These are phyloP conservation scores for Funneliformis geosporum DNA, from an alignment of 192 early-diverging fungal species.

Conservation along the genomic window DNA sequence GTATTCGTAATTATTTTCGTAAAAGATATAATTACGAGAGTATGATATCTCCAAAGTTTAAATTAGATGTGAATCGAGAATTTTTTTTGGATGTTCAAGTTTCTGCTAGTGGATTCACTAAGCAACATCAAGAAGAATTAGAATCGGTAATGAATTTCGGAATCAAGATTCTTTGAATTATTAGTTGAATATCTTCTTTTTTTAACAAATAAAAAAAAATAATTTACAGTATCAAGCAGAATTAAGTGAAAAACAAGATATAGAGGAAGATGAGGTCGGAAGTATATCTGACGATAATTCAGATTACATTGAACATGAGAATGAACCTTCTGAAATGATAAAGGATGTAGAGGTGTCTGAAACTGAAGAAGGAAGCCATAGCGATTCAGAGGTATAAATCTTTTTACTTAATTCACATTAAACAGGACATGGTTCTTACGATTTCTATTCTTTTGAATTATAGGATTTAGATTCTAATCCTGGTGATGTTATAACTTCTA, in stretches of 20 bases:
- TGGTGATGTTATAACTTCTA: constrained; percentile 12
- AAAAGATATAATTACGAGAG: constrained; percentile 91
- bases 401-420: background rate
- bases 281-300: constrained; percentile 36
- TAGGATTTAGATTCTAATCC: constrained; percentile 12
- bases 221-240: constrained; percentile 32
- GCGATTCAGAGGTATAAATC: background rate
- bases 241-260: constrained; percentile 32
- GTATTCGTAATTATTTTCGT: constrained; percentile 93
- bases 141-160: constrained; percentile 59
- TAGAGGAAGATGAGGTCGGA: constrained; percentile 35
- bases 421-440: too few relatives aligned
- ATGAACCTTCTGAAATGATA: constrained; percentile 33
- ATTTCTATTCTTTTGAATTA: background rate
- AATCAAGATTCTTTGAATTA: constrained; percentile 29
- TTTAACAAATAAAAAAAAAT: background rate
- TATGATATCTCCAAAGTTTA: constrained; percentile 88
- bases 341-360: background rate
- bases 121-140: constrained; percentile 86
- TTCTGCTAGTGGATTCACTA: constrained; percentile 94
- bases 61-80: constrained; percentile 75
- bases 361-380: constrained; percentile 33
- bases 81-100: constrained; percentile 95
- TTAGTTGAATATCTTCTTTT: constrained; percentile 26
- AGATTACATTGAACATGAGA: constrained; percentile 2